These are phyloP conservation scores for Boletus subparvulus DNA, from an alignment of 768 basidiomycete species.

Conservation along the genomic window DNA sequence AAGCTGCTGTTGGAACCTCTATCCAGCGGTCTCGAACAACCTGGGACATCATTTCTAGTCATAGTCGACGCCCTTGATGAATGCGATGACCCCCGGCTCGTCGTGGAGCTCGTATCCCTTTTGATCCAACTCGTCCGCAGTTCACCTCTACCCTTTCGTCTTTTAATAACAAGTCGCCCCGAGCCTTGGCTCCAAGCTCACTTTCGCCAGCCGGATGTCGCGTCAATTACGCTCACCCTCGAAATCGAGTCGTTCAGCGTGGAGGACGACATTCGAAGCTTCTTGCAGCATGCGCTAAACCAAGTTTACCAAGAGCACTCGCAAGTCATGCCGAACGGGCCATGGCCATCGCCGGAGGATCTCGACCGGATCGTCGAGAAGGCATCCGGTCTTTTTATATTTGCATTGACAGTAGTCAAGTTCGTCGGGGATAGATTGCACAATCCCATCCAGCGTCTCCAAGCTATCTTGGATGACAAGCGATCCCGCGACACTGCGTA, in stretches of 20 bases:
- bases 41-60: slow-evolving; percentile 13
- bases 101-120: slow-evolving; percentile 22
- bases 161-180: slow-evolving; percentile 25
- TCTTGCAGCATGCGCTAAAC: slow-evolving; percentile 18
- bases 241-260: slow-evolving; percentile 23
- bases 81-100: slow-evolving; percentile 24
- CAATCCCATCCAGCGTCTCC: slow-evolving; percentile 17
- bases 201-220: slow-evolving; percentile 16
- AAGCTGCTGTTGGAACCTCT: slow-evolving; percentile 24
- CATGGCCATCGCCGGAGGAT: slow-evolving; percentile 26
- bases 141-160: slow-evolving; percentile 19
- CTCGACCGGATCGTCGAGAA: slow-evolving; percentile 20
- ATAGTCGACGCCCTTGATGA: slow-evolving; percentile 23
- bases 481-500: slow-evolving; percentile 5
- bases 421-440: slow-evolving; percentile 24
- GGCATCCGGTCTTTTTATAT: slow-evolving; percentile 27
- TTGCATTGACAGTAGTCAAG: slow-evolving; percentile 28
- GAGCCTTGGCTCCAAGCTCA: slow-evolving; percentile 17
- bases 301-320: slow-evolving; percentile 11
- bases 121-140: slow-evolving; percentile 13
- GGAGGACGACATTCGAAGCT: slow-evolving; percentile 23
- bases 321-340: slow-evolving; percentile 11
- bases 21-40: background rate
- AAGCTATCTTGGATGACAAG: slow-evolving; percentile 13
- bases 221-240: slow-evolving; percentile 6